Conservation (phyloP, 805 yeast species). For the Pichia paraexigua region DNA sequence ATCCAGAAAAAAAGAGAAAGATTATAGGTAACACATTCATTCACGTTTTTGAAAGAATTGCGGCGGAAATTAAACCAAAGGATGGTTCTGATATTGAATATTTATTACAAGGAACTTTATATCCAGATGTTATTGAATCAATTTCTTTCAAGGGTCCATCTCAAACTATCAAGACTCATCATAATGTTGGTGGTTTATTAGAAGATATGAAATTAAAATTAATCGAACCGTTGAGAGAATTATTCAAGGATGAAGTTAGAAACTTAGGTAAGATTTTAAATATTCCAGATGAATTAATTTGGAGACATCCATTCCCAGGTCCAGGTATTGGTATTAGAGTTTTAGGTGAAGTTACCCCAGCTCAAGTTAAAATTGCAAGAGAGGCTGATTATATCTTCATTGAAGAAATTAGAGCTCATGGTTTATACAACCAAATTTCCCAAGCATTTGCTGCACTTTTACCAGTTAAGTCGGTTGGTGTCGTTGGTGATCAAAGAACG, state of each 20-base stretch:
- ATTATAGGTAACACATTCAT: conserved; percentile 97
- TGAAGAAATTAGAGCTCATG: conserved; percentile 90
- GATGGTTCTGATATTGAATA: conserved; percentile 87
- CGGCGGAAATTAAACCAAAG: conserved; percentile 82
- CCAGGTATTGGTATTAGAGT: conserved; percentile 99
- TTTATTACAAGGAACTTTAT: conserved; percentile 92
- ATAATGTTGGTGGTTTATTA: conserved; percentile 95
- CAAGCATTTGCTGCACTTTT: conserved; percentile 97
- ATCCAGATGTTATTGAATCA: conserved; percentile 98
- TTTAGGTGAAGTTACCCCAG: conserved; percentile 90
- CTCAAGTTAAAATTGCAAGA: conserved; percentile 93
- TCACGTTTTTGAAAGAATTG: conserved; percentile 94
- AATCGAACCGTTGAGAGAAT: conserved; percentile 97
- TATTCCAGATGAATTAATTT: conserved; percentile 91
- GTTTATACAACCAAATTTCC: conserved; percentile 84
- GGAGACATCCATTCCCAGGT: conserved; percentile 99
- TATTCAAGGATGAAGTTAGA: conserved; percentile 98
- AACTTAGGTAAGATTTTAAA: conserved; percentile 90
- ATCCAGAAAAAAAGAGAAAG: conserved; percentile 98
- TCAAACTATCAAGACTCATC: conserved; percentile 98
- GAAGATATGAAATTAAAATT: conserved; percentile 98
- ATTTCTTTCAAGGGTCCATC: conserved; percentile 99
- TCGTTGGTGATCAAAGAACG: conserved; percentile 99
- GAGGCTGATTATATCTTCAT: conserved; percentile 95
- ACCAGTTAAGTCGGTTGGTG: conserved; percentile 98